Conservation (phyloP, 2,329 filamentous ascomycete species). For the Teratosphaeria destructans region DNA sequence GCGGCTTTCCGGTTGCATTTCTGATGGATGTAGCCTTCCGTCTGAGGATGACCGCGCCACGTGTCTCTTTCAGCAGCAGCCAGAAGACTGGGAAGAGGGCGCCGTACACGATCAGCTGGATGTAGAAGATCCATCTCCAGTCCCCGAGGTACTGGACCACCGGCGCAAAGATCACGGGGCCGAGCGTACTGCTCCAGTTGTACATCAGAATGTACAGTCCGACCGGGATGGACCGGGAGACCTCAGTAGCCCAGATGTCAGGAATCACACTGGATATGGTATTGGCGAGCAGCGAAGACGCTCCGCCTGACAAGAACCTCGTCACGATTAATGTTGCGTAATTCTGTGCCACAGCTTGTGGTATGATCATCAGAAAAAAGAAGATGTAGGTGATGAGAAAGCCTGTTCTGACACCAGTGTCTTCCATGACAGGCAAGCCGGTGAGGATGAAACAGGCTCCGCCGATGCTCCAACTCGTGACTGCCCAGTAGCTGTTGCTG, state of each 20-base stretch:
- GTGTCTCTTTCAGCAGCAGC: conserved; percentile 36
- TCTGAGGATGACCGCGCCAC: conserved; percentile 37
- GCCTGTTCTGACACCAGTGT: conserved; percentile 24
- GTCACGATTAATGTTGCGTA: conserved; percentile 28
- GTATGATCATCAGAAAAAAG: conserved; percentile 29
- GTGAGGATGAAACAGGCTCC: conserved; percentile 28
- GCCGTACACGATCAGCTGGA: conserved; percentile 35
- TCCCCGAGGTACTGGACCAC: conserved; percentile 20
- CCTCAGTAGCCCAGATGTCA: conserved; percentile 28
- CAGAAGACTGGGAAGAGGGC: conserved; percentile 31
- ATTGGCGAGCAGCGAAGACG: conserved; percentile 26
- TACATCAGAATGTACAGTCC: conserved; percentile 27
- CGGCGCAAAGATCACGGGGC: conserved; percentile 27
- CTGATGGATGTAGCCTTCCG: conserved; percentile 27
- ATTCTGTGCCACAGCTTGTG: conserved; percentile 29
- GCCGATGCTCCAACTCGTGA: conserved; percentile 28
- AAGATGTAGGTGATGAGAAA: conserved; percentile 23
- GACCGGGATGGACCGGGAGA: conserved; percentile 24
- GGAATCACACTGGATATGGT: conserved; percentile 27
- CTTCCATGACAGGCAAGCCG: conserved; percentile 28
- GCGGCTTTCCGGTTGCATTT: conserved; percentile 14
- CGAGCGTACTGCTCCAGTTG: conserved; percentile 25
- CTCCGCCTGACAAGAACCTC: conserved; percentile 29
- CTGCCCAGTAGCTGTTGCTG: conserved; percentile 30
- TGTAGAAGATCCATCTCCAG: conserved; percentile 33